Conservation (phyloP, 2,329 filamentous ascomycete genomes). For the Ceratocystis variospora region DNA sequence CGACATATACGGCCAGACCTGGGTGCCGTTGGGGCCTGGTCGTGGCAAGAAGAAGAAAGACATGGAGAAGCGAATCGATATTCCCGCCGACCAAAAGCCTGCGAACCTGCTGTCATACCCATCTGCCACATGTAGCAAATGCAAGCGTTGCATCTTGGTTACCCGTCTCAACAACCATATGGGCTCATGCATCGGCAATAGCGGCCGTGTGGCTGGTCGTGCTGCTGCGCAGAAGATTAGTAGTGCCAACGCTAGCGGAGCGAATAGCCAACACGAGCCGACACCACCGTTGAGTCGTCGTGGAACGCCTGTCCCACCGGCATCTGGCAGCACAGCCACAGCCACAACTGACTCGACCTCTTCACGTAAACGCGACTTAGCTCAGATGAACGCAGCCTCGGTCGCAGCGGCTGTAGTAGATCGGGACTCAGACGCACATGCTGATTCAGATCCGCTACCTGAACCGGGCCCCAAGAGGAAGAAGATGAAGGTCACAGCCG, state of each 20-base stretch:
- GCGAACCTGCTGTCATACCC: constrained; percentile 51
- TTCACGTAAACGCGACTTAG: constrained; percentile 43
- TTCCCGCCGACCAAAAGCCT: constrained; percentile 40
- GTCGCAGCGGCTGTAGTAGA: constrained; percentile 36
- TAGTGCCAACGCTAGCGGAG: constrained; percentile 35
- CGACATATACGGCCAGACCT: constrained; percentile 73
- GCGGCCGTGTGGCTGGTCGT: constrained; percentile 47
- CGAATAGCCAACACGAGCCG: constrained; percentile 38
- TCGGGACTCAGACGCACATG: constrained; percentile 1
- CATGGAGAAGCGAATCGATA: constrained; percentile 46
- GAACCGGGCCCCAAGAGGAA: constrained; percentile 41
- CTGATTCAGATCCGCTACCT: neutral
- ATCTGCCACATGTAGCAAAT: constrained; percentile 53
- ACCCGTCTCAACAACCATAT: constrained; percentile 55
- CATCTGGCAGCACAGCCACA: neutral
- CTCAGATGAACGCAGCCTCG: constrained; percentile 37
- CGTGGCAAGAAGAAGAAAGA: constrained; percentile 71
- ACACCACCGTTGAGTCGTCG: constrained; percentile 51
- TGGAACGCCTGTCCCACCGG: constrained; percentile 41
- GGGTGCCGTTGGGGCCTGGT: constrained; percentile 55
- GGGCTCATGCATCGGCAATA: constrained; percentile 54
- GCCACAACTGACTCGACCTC: constrained; percentile 36
- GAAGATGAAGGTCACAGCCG: constrained; percentile 36
- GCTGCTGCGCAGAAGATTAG: constrained; percentile 50
- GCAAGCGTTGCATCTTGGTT: constrained; percentile 51